Evolutionary conservation across 768 basidiomycete species (phyloP).

Genomic region (Cyclocybe aegerita): DNA sequence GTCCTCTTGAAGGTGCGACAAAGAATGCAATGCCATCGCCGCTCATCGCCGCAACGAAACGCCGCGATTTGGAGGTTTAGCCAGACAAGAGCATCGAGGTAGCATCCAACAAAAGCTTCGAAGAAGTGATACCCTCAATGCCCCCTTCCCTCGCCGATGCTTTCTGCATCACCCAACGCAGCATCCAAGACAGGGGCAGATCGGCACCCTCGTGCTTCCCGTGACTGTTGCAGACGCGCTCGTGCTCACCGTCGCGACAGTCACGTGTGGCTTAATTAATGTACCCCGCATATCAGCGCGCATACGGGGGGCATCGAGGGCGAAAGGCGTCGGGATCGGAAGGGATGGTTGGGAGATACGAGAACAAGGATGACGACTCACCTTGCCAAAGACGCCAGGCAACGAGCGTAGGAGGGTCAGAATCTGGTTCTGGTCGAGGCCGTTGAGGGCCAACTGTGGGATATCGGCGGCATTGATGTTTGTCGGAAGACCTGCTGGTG

Average conservation of each 20-base stretch:
- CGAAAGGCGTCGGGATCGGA: constrained; percentile 10
- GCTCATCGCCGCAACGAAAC: too few species aligned
- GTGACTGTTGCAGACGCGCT: constrained; percentile 26
- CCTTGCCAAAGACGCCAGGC: constrained; percentile 56
- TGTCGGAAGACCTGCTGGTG: constrained; percentile 21
- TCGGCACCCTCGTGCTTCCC: constrained; percentile 17
- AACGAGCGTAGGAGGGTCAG: constrained; percentile 57
- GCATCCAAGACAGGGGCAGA: not conserved
- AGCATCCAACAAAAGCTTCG: too few species aligned
- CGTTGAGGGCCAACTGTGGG: constrained; percentile 22
- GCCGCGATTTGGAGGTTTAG: too few species aligned
- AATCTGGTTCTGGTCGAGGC: constrained; percentile 57
- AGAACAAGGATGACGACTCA: constrained; percentile 28
- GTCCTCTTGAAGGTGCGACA: too few species aligned
- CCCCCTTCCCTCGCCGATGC: too few species aligned
- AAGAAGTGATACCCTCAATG: too few species aligned
- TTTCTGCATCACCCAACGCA: too few species aligned
- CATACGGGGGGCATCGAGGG: constrained; percentile 5
- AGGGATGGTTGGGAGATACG: constrained; percentile 7
- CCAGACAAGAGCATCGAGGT: too few species aligned
- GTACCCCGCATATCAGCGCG: constrained; percentile 7
- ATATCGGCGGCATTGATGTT: constrained; percentile 26
- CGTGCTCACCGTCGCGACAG: constrained; percentile 37
- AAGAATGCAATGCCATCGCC: too few species aligned
- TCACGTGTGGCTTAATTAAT: constrained; percentile 34